These are phyloP conservation scores for Xanthoconium separans DNA, from an alignment of 1,284 basidiomycete species.

Conservation along the genomic window DNA sequence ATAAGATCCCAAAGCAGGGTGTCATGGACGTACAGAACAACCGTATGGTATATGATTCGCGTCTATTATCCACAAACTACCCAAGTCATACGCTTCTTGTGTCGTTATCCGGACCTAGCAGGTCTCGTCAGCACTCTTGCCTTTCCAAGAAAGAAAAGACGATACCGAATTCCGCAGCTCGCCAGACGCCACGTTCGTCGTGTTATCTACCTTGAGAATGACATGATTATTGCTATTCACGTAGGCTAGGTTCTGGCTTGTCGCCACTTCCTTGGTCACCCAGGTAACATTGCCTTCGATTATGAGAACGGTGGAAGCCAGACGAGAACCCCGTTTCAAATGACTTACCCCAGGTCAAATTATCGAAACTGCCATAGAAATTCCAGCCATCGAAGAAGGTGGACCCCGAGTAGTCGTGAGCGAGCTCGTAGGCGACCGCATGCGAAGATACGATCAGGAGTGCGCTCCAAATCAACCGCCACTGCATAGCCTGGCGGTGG, in stretches of 20 bases:
- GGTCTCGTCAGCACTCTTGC: neutral
- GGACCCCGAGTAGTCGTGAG: constrained; percentile 42
- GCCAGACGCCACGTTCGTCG: constrained; percentile 48
- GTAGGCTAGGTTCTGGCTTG: constrained; percentile 50
- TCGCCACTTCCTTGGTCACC: constrained; percentile 46
- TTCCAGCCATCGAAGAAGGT: constrained; percentile 54
- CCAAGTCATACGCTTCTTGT: constrained; percentile 47
- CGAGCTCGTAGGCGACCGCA: constrained; percentile 28
- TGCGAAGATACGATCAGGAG: constrained; percentile 6
- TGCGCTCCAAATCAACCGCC: neutral
- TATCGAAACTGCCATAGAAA: constrained; percentile 55
- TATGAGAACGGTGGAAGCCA: constrained; percentile 13
- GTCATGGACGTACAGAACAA: constrained; percentile 51
- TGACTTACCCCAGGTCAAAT: constrained; percentile 46
- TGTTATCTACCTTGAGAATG: constrained; percentile 62
- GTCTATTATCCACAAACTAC: constrained; percentile 62
- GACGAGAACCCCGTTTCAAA: constrained; percentile 1
- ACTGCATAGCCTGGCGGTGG: constrained; percentile 9
- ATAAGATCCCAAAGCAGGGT: constrained; percentile 4
- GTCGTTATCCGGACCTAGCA: constrained; percentile 51
- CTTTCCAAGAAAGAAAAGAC: neutral
- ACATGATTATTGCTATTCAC: constrained; percentile 51
- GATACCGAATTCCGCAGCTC: constrained; percentile 56
- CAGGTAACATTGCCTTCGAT: constrained; percentile 50
- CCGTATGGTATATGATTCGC: constrained; percentile 61